Percentiles rank a stretch among this genome's conserved stretches.
Conservation (phyloP, 225 moss, liverwort and hornwort genomes). For the Asterella californica region DNA sequence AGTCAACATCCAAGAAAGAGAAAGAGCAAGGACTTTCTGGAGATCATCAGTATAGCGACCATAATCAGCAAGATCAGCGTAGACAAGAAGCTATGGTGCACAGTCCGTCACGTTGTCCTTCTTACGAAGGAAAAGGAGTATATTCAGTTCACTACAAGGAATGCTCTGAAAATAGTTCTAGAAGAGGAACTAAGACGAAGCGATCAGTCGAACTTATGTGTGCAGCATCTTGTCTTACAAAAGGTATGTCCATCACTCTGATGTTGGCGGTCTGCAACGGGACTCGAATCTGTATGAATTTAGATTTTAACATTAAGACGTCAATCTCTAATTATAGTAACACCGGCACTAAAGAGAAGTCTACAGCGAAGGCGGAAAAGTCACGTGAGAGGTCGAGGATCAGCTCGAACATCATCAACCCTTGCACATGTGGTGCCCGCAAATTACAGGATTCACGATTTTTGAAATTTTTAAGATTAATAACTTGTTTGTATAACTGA, state of each 20-base stretch:
- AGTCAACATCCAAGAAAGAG: conserved; percentile 2
- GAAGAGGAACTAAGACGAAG: background rate
- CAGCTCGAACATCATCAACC: conserved; percentile 16
- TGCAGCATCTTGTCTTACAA: background rate
- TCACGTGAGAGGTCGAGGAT: conserved; percentile 3
- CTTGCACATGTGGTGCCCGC: too few relatives aligned
- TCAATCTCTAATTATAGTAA: conserved; percentile 2
- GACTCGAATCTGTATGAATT: background rate
- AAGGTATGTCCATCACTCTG: background rate
- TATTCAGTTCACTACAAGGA: background rate
- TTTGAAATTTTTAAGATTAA: too few relatives aligned
- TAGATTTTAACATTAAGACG: background rate
- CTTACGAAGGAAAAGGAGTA: background rate
- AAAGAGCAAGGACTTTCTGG: background rate
- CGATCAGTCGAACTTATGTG: background rate
- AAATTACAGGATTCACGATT: too few relatives aligned
- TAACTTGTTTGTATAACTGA: too few relatives aligned
- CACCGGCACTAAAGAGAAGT: background rate
- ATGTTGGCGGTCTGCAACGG: background rate
- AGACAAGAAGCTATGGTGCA: background rate
- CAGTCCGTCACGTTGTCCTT: too few relatives aligned
- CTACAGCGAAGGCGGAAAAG: background rate
- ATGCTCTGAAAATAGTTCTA: background rate
- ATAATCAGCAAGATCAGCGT: background rate
- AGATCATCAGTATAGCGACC: background rate